Base-by-base conservation (phyloP, 2,329 filamentous ascomycete genomes). In the Phialophora tarda region DNA sequence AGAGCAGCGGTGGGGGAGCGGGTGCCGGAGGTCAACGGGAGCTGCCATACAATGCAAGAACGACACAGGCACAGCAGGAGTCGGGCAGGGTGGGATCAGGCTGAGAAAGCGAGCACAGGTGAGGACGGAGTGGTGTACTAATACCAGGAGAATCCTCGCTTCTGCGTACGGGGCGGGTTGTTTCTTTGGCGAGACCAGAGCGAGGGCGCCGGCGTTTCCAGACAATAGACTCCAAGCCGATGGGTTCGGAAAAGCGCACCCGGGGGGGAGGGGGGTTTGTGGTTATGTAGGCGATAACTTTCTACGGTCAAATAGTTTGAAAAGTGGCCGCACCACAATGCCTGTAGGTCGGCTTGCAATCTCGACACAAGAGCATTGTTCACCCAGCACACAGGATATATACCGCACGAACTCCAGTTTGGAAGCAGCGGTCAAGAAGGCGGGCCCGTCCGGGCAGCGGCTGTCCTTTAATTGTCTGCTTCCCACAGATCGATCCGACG, bases 341-440 rank as follows among this genome's bases (percentile, higher is more conserved):
- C 28, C 28, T 55, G 53, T 55, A 55, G 53, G 53, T 34, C 28
- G 53, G 53, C 28, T 55, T 14, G 53, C 28, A 34, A 34, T 55
- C 26, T 55, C 53, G 28, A 32, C 53, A 34, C 28, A 61, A 53
- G 59, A 38, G 48, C 59, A 61, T 61, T 61, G 59, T 61, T 50
- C 21, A 26, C 12, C 14, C 21, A 51, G 28, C 24, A 55, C 24
- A 14, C 24, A 55, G 28, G 53, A 32, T 55, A 51, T 51, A 51
- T 51, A 51, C 23, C 21, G 48, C 6, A 51, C 48, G 59, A 51
- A 34, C 26, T 61, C 23, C 28, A 24, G 34, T 24, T 50, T 51
- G 30, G 23, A 70, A 70, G 67, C 41, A 66, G 68, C 68, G 68
- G 68, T 70, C 68, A 67, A 61, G 48, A 34, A 62, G 32, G 65